Base-by-base conservation (phyloP, 305 asterid genomes). In the Euphrasia arctica region DNA sequence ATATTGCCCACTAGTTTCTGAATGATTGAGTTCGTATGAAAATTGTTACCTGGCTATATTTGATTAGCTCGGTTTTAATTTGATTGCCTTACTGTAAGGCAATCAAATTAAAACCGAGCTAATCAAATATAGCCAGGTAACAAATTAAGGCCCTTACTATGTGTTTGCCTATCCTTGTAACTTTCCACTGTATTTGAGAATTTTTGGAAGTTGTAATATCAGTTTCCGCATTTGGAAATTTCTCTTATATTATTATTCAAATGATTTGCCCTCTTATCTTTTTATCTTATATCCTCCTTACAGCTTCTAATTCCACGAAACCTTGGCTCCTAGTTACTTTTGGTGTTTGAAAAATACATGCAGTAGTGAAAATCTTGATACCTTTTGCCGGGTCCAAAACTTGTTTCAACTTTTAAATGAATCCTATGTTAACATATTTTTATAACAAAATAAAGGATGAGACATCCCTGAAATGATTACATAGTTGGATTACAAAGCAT, bases 41-140 rank as follows among this genome's bases (percentile, higher is more conserved):
- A 9, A 2, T 42, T 57, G 57, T 63, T 51, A 62, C 55, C 76
- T 42, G 41, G 63, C 69, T 61, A 57, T 3, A 31, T 62, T 47
- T 62, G 54, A 58, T 58, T 45, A 5, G 31, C 59, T 60, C 6
- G 28, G 43, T 66, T 54, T 27, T 60, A 29, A 36, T 22, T 22
- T 41, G 27, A 4, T 45, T n/a, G 59, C 22, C 22, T 18, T 18
- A 18, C 22, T 18, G 22, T 18, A 18, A 18, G 22, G 22, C 22
- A 18, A 18, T 18, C 22, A 18, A 18, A 18, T 18, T 18, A 18
- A 18, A 18, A 18, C 22, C 22, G 22, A 18, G 22, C 22, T 18
- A 18, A 18, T 18, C 22, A 18, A 18, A 18, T 18, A 18, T 18
- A 18, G 22, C 22, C 22, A 18, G 22, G 22, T 18, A 18, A 18